Base-by-base conservation (phyloP, 352 stramenopile genomes). In the Phytophthora cryptogea region DNA sequence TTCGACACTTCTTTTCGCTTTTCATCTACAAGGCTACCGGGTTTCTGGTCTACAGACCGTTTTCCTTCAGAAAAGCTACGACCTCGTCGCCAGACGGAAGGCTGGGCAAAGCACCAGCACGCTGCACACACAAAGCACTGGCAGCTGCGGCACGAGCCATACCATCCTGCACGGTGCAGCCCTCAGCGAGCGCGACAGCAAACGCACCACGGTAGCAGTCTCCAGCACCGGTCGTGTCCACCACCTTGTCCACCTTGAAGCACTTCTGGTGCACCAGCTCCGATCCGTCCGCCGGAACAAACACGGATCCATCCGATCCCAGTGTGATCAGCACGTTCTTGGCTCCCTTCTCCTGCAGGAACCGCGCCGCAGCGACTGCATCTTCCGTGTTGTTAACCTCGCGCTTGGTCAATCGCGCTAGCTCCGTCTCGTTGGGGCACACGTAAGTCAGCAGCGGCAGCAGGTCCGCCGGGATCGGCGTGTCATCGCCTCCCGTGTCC, bases 391-490 rank as follows among this genome's bases (percentile, higher is more conserved):
- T 81, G 9, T 71, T 68, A 5, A 90, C 78, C 11, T 65, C 41
- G 1, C 54, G 56, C 5, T 73, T 66, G 1, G 71, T 71, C 46
- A 89, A 54, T 0, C 77, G 66, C 27, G 76, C 76, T 20, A 94
- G 62, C 47, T 94, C 85, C 3, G 81, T 94, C 48, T 94, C 85
- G 44, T 94, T 94, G 2, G 85, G 85, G 32, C 81, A 91, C 11
- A 94, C 37, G 54, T 72, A 90, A 3, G 78, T 83, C 42, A 93
- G 13, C 51, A 74, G 17, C 17, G 70, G 76, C 16, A 94, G 60
- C 6, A 92, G 16, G 1, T 88, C 76, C 8, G 64, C 60, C 17
- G 77, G 70, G 42, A 94, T 77, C 2, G 68, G 47, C 9, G 66
- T 81, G 49, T 94, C 81, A 53, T 91, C 81, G 49, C 86, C 86